Base-by-base conservation (phyloP, 805 yeast species). In the Candida xiaguanensis region DNA sequence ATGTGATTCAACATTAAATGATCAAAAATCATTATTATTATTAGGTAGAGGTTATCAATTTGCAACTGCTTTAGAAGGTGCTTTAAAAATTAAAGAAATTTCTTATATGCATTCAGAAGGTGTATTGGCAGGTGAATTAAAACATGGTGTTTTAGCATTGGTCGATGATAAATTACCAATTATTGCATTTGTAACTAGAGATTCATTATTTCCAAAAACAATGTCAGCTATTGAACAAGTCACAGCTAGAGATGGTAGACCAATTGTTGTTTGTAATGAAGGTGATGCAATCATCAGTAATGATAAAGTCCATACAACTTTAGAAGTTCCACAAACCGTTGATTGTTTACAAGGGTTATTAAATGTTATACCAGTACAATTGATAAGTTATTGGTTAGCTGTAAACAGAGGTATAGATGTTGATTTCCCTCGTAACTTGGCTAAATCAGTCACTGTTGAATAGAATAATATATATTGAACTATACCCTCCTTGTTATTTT, bases 81-180 rank as follows among this genome's bases (percentile, higher is more conserved):
- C 99, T 9, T 78, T 93, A 57, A 93, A 93, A 71, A 91, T 93
- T 61, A 93, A 93, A 70, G 99, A 93, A 67, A 93, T 93, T 47
- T 91, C 98, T 2, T 93, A 93, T 65, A 93, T 93, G 88, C 99
- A 93, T 64, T 88, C 97, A 15, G 99, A 93, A 71, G 99, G 99
- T 72, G 96, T 93, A 39, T 80, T 93, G 49, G 99, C 99, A 16
- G 99, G 99, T 63, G 99, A 93, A 69, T 80, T 93, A 67, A 93
- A 93, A 66, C 99, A 93, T 61, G 99, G 99, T 68, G 96, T 88
- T 23, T 77, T 93, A 56, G 99, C 99, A 6, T 75, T 93, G 44
- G 97, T 93, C 44, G 99, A 93, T 66, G 95, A 85, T 52, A 74
- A 83, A 46, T 72, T 93, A 59, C 99, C 99, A 44, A 87, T 93